phyloP scores from a whole-genome alignment of 352 stramenopile genomes.

The Pythium sp. region DNA sequence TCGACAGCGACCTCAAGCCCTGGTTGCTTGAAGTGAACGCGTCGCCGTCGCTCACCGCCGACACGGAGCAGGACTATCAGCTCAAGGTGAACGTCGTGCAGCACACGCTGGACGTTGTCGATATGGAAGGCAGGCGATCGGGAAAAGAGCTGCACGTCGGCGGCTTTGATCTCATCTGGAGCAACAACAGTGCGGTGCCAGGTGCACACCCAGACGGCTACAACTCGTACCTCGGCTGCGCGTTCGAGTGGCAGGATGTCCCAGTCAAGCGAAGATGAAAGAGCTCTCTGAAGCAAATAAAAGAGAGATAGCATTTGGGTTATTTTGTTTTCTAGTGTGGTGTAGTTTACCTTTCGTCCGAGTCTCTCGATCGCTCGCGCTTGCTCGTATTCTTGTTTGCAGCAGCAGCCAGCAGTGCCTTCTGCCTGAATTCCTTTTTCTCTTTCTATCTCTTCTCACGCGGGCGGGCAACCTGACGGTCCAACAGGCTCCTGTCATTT shows the following conservation, averaged over 20 bases:
- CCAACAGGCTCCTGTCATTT: background rate
- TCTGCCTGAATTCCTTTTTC: background rate
- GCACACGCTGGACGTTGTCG: constrained; percentile 85
- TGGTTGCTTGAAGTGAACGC: constrained; percentile 89
- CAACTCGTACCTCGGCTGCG: constrained; percentile 56
- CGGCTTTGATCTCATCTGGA: constrained; percentile 73
- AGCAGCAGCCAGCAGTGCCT: background rate
- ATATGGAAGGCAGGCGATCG: constrained; percentile 58
- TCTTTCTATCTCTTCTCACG: background rate
- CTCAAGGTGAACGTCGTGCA: constrained; percentile 89
- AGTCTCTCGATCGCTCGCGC: background rate
- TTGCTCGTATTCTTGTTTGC: background rate
- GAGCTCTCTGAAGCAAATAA: background rate
- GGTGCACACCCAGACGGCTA: constrained; percentile 49
- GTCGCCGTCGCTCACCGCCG: constrained; percentile 50
- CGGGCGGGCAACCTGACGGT: background rate
- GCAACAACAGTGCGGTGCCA: constrained; percentile 34
- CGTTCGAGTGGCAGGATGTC: constrained; percentile 33
- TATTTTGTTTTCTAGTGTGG: constrained; percentile 6
- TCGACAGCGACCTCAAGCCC: constrained; percentile 78
- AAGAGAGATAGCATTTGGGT: constrained; percentile 1
- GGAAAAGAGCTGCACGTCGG: constrained; percentile 52
- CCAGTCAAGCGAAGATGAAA: constrained; percentile 16
- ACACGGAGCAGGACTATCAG: constrained; percentile 74
- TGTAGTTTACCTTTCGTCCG: constrained; percentile 2